These are phyloP conservation scores for Musa beccarii DNA, from an alignment of 176 grass and related monocot genomes.

Conservation along the genomic window DNA sequence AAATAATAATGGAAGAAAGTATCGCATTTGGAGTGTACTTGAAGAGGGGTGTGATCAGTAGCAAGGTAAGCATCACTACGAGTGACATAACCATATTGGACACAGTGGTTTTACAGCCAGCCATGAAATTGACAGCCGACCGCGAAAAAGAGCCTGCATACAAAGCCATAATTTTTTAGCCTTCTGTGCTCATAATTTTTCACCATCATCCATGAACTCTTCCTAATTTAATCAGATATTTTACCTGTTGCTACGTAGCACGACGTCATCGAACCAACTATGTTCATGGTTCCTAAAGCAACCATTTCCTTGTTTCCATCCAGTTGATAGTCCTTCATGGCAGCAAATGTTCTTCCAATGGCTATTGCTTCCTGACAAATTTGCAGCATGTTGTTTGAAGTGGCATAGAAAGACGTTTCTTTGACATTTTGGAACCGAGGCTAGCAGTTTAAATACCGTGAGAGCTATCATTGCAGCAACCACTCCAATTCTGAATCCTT, in stretches of 20 bases:
- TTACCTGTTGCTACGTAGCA: slow-evolving; percentile 86
- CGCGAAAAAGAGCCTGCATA: slow-evolving; percentile 86
- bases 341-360: slow-evolving; percentile 96
- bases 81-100: slow-evolving; percentile 81
- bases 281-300: slow-evolving; percentile 87
- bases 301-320: slow-evolving; percentile 99
- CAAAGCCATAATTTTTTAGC: slow-evolving; percentile 12
- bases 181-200: neutral
- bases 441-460: slow-evolving; percentile 35
- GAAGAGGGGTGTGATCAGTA: slow-evolving; percentile 87
- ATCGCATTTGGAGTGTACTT: slow-evolving; percentile 91
- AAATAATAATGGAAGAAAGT: slow-evolving; percentile 78
- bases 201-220: neutral
- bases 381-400: neutral
- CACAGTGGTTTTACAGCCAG: slow-evolving; percentile 63
- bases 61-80: slow-evolving; percentile 70
- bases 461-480: slow-evolving; percentile 67
- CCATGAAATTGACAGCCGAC: slow-evolving; percentile 94
- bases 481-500: slow-evolving; percentile 80
- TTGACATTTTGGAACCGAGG: neutral
- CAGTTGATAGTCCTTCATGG: slow-evolving; percentile 73
- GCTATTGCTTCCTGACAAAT: slow-evolving; percentile 73
- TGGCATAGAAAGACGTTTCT: too few species aligned
- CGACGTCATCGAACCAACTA: slow-evolving; percentile 87
- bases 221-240: neutral